Evolutionary conservation across 1,284 basidiomycete genomes (phyloP).

Genomic region (Quambalaria eucalypti): DNA sequence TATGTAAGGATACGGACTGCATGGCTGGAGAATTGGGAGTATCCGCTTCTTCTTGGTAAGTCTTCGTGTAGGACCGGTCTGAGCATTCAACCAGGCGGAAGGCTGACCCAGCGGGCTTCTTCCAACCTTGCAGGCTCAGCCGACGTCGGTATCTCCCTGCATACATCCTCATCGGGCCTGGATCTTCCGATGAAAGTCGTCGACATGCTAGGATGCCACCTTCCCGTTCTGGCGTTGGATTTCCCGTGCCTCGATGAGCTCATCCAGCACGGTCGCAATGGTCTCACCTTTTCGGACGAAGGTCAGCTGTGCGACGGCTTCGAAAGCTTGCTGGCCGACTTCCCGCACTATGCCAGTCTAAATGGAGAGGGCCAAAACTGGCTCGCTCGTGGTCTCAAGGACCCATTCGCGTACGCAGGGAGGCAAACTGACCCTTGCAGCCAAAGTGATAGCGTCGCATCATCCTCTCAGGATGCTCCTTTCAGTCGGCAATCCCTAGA

Average conservation of each 20-base stretch:
- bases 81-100: not conserved
- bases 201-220: constrained; percentile 94
- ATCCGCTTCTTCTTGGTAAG: constrained; percentile 24
- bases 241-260: constrained; percentile 81
- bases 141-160: constrained; percentile 82
- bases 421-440: not conserved
- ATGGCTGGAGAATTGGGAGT: constrained; percentile 31
- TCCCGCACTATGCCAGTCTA: not conserved
- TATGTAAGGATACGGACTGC: constrained; percentile 60
- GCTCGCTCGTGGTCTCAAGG: constrained; percentile 3
- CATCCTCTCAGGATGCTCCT: too few relatives aligned
- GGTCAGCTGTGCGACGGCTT: constrained; percentile 64
- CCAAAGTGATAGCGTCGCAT: not conserved
- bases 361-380: constrained; percentile 5
- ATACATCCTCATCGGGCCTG: constrained; percentile 77
- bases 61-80: too few relatives aligned
- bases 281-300: constrained; percentile 65
- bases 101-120: constrained; percentile 38
- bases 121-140: too few relatives aligned
- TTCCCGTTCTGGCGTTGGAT: constrained; percentile 82
- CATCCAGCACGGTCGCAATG: constrained; percentile 72
- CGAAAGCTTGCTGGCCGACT: constrained; percentile 46
- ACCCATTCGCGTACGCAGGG: not conserved
- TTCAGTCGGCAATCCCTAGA: not conserved
- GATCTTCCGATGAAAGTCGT: constrained; percentile 99